Percentiles rank a stretch among this genome's conserved stretches.
Conservation (phyloP, 2,329 filamentous ascomycete species). For the Chrysosporium keratinophilum region DNA sequence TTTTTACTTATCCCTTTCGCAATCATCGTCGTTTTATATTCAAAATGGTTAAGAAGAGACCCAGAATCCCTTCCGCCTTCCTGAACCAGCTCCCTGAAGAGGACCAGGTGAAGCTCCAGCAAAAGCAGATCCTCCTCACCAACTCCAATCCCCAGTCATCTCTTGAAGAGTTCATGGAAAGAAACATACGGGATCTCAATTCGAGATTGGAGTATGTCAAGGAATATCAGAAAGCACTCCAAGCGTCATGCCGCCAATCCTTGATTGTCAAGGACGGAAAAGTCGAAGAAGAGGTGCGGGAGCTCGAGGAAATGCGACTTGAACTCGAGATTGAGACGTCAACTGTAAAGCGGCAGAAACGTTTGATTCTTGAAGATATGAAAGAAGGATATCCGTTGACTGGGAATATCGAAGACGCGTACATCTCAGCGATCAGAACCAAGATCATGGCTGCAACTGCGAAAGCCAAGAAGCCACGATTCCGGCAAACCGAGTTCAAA, state of each 20-base stretch:
- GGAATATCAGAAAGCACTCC: neutral
- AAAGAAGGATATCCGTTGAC: neutral
- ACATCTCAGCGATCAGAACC: neutral
- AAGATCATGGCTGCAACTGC: neutral
- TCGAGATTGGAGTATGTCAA: neutral
- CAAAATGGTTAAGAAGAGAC: too few relatives aligned
- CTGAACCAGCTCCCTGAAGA: too few relatives aligned
- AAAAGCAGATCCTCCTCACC: too few relatives aligned
- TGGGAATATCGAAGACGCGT: neutral
- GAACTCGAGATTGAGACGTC: neutral
- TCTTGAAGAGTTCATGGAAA: too few relatives aligned
- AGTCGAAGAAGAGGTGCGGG: neutral
- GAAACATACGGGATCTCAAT: too few relatives aligned
- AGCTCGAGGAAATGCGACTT: neutral
- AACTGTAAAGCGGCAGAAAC: neutral
- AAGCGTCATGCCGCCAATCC: neutral
- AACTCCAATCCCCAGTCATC: too few relatives aligned
- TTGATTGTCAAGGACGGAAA: neutral
- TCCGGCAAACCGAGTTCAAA: slow-evolving; percentile 3
- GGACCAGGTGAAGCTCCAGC: too few relatives aligned
- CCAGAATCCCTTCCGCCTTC: too few relatives aligned
- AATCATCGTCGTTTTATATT: too few relatives aligned
- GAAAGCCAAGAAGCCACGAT: neutral
- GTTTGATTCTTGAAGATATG: neutral
- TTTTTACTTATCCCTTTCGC: too few relatives aligned